Base-by-base conservation (phyloP, 441 rosid genomes). In the Populus hybrid region DNA sequence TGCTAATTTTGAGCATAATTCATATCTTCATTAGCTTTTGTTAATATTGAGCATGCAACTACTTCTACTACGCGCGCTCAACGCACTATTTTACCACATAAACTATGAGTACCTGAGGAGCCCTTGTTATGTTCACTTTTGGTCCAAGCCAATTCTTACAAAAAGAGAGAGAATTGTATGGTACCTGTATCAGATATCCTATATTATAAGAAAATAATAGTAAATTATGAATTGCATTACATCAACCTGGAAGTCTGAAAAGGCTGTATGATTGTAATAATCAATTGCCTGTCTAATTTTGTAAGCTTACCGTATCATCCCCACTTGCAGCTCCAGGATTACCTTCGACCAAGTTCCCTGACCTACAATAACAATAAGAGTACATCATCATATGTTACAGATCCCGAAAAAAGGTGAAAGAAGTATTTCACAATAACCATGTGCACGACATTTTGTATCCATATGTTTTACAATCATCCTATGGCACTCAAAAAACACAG, bases 101-200 rank as follows among this genome's bases (percentile, higher is more conserved):
- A 11, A 66, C 26, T 61, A 21, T 8, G 63, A 42, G 66, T 86
- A 94, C 99, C 98, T 96, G 99, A 20, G 98, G 99, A 75, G 98
- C 90, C 85, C 94, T 93, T 72, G 98, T 96, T 85, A 94, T 86
- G 84, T 96, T 96, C 71, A 94, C 98, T 84, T 83, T 89, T 72
- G 92, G 85, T 78, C 99, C 99, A 57, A 96, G 94, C 99, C 98
- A 96, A 85, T 85, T 89, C 89, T 96, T 96, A 89, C 99, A 96
- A 89, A 92, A 89, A 79, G 99, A 92, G 72, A 96, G 94, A 79
- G 99, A 96, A 87, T 93, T 88, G 81, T 96, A 96, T 2, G 99
- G 91, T 65, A 94, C 99, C 99, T 94, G 88, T 61, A 68, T 80
- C 35, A 78, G 46, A 79, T 40, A 76, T 36, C 54, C 35, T 12